Evolutionary conservation across 2,329 filamentous ascomycete species (phyloP), one percentile per base, ranked within the genome.

Genomic region (Aphanocladium album): DNA sequence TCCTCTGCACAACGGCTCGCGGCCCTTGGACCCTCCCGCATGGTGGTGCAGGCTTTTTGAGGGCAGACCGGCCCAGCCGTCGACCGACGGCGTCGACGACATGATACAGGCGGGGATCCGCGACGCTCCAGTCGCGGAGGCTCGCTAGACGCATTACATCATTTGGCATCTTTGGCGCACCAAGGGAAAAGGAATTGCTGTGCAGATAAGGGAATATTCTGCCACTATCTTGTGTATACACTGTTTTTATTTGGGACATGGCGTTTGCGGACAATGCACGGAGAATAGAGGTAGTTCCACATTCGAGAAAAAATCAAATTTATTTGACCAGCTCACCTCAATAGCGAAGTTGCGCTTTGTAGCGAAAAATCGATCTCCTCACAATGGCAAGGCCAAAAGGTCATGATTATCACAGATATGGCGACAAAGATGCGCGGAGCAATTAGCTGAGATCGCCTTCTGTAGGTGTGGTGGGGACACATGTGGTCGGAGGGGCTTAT

Each of bases 41-140:
- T 97, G 91, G 88, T 99, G 93, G 93, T 84, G 90, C 61, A 83
- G 92, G 46, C 70, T 98, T 19, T 96, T 96, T 70, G 92, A 88
- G 65, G 78, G 82, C n/a, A 77, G 79, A 52, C 76, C 71, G 37
- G 71, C 69, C 35, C 73, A 78, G 30, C 79, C 82, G 51, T 81
- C 79, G 1, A 77, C 77, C 3, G 80, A 83, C 63, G 80, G 35
- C 17, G 60, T 53, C 12, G 50, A 50, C 51, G 56, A 60, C 12
- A 46, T 56, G 43, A 46, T 60, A n/a, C 59, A 49, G 17, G 52
- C 51, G 5, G 51, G 51, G n/a, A 43, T 49, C 35, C 51, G 35
- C 43, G 59, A 60, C 25, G 59, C 45, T 6, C 30, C 57, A 41
- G 57, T 55, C 12, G 25, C 52, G 33, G 55, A 61, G 25, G 46